A percentile compares a stretch with the other conserved stretches of the same genome.
Evolutionary conservation across 1,284 basidiomycete genomes (phyloP).

Genomic region (Cryptococcus sp.): DNA sequence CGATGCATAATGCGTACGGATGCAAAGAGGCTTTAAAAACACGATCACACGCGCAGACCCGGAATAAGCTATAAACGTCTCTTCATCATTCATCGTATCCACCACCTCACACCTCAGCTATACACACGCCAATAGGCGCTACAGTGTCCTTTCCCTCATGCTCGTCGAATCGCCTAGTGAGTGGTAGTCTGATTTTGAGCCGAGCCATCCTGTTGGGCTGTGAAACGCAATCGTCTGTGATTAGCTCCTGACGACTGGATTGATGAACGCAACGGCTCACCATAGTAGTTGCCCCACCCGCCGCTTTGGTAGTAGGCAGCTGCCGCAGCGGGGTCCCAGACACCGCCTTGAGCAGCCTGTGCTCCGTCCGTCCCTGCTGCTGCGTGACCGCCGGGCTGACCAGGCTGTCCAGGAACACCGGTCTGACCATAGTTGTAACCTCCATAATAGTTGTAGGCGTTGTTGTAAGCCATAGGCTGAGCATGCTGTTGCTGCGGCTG

Average conservation of each 20-base stretch:
- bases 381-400: constrained; percentile 26
- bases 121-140: no score
- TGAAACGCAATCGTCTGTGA: neutral
- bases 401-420: constrained; percentile 47
- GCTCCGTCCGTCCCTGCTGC: constrained; percentile 14
- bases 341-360: constrained; percentile 9
- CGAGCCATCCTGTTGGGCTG: constrained; percentile 19
- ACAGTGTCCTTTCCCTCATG: no score
- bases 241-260: neutral
- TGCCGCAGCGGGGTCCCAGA: constrained; percentile 44
- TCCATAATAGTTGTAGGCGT: constrained; percentile 45
- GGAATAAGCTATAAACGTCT: no score
- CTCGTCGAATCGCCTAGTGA: constrained; percentile 4
- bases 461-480: constrained; percentile 34
- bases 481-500: constrained; percentile 14
- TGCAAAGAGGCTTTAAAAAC: no score
- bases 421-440: constrained; percentile 45
- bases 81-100: no score
- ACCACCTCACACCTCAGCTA: no score
- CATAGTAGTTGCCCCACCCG: constrained; percentile 49
- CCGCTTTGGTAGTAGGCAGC: constrained; percentile 43
- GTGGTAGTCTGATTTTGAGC: constrained; percentile 14
- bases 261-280: constrained; percentile 25
- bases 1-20: no score
- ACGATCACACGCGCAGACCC: no score